Conservation (phyloP, 108 stramenopile species). For the Nitzschia sp. region DNA sequence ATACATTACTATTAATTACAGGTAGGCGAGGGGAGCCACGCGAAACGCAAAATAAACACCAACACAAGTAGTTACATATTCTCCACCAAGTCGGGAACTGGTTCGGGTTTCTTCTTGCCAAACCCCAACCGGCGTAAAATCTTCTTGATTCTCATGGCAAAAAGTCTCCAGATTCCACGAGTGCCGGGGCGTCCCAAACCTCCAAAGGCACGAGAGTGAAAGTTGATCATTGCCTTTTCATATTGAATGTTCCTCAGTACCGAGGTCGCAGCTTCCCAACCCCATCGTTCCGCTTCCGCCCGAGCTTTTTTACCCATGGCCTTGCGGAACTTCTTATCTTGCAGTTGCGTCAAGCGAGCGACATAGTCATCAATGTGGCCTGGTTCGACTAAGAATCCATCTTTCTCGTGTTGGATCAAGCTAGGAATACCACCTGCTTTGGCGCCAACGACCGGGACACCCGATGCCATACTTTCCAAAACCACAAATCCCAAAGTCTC, state of each 20-base stretch:
- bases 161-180: slow-evolving; percentile 41
- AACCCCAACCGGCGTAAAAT: slow-evolving; percentile 23
- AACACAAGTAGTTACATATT: too few relatives aligned
- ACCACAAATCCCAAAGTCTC: slow-evolving; percentile 93
- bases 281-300: slow-evolving; percentile 81
- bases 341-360: slow-evolving; percentile 46
- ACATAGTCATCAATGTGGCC: slow-evolving; percentile 62
- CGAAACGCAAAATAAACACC: too few relatives aligned
- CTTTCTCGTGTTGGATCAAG: slow-evolving; percentile 73
- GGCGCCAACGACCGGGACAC: slow-evolving; percentile 85
- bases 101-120: neutral
- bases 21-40: too few relatives aligned
- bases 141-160: slow-evolving; percentile 22
- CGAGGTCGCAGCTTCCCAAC: slow-evolving; percentile 90
- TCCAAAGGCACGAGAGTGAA: slow-evolving; percentile 80
- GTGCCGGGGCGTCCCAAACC: slow-evolving; percentile 70
- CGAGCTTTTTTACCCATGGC: slow-evolving; percentile 75
- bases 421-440: slow-evolving; percentile 79
- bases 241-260: slow-evolving; percentile 86
- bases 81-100: too few relatives aligned
- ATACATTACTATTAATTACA: too few relatives aligned
- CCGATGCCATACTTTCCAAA: slow-evolving; percentile 89
- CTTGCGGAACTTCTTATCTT: slow-evolving; percentile 50
- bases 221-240: slow-evolving; percentile 83
- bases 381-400: slow-evolving; percentile 68